phyloP scores from a whole-genome alignment of 2,329 filamentous ascomycete species.

The Talaromyces sp. region DNA sequence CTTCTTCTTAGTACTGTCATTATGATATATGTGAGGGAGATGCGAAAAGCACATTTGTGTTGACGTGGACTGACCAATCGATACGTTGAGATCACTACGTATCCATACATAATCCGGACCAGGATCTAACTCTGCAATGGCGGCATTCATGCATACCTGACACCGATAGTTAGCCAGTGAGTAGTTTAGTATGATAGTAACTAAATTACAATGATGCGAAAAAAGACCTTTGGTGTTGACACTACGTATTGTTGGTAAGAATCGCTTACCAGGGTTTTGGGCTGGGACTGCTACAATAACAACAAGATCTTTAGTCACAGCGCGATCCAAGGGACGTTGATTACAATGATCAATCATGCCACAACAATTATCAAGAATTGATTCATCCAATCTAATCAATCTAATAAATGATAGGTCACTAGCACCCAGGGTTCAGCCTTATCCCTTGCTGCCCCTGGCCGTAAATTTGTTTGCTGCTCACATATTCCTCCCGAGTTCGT shows the following conservation, averaged over 20 bases:
- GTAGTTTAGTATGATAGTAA: not conserved
- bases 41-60: not conserved
- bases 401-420: not conserved
- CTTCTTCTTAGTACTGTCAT: too few species aligned
- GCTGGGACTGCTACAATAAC: not conserved
- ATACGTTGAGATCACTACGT: not conserved
- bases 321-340: not conserved
- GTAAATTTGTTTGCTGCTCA: not conserved
- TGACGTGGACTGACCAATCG: not conserved
- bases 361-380: too few species aligned
- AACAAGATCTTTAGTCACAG: not conserved
- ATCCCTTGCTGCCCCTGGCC: not conserved
- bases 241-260: not conserved
- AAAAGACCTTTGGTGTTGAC: not conserved
- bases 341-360: not conserved
- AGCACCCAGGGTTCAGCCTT: not conserved
- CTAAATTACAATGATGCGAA: not conserved
- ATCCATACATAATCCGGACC: not conserved
- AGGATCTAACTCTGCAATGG: not conserved
- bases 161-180: not conserved
- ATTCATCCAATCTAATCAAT: not conserved
- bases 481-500: not conserved
- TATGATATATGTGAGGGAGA: not conserved
- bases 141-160: not conserved
- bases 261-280: conserved; percentile 1